A percentile compares a stretch with the other conserved stretches of the same genome.
These are phyloP conservation scores for Xylariomycetidae sp. DNA, from an alignment of 2,329 filamentous ascomycete genomes.

Conservation along the genomic window DNA sequence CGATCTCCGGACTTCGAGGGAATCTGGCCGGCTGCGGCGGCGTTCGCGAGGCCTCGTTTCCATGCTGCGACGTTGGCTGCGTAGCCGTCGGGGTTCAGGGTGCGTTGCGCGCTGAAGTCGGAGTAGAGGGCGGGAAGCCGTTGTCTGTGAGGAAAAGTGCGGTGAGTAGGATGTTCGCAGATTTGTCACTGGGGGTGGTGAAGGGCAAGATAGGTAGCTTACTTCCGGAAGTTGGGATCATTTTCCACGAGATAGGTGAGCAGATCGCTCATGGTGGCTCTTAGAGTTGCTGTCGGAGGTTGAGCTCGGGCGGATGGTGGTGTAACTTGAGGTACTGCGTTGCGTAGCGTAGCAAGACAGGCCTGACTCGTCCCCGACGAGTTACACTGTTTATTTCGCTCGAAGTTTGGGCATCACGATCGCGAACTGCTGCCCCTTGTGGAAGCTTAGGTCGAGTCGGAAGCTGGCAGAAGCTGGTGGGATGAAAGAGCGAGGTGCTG, in stretches of 20 bases:
- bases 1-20: constrained; percentile 36
- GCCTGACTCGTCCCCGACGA: neutral
- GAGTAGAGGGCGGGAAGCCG: constrained; percentile 83
- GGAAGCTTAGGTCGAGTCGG: neutral
- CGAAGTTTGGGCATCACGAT: too few species aligned
- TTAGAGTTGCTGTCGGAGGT: too few species aligned
- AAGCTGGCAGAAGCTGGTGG: constrained; percentile 4
- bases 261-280: constrained; percentile 57
- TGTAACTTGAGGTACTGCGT: neutral
- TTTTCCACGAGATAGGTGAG: constrained; percentile 58
- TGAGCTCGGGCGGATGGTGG: neutral
- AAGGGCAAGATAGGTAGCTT: constrained; percentile 8
- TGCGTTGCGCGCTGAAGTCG: constrained; percentile 70
- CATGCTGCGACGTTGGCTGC: constrained; percentile 73
- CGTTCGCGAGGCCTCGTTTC: constrained; percentile 66
- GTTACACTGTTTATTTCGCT: too few species aligned
- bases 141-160: constrained; percentile 43
- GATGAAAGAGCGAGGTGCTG: constrained; percentile 6
- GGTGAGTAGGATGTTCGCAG: constrained; percentile 1
- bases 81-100: constrained; percentile 80
- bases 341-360: neutral
- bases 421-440: neutral
- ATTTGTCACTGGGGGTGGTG: neutral
- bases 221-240: constrained; percentile 58
- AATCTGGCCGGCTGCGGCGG: constrained; percentile 54